These are phyloP conservation scores for Apiospora saccharicola DNA, from an alignment of 2,329 filamentous ascomycete genomes.

Conservation along the genomic window DNA sequence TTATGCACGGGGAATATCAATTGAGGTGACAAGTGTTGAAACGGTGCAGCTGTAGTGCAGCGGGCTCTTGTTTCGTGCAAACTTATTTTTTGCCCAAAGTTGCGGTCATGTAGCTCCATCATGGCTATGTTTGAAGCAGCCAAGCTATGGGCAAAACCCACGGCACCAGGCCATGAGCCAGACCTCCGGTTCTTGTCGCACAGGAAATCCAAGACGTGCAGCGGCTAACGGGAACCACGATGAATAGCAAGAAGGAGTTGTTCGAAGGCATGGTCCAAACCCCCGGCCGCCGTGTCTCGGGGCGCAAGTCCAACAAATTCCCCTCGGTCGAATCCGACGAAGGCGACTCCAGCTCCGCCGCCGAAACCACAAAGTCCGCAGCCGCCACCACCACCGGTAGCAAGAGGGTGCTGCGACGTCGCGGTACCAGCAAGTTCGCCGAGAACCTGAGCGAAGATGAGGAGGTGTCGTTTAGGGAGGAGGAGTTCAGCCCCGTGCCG, in stretches of 20 bases:
- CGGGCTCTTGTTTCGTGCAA: neutral
- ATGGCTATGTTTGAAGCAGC: neutral
- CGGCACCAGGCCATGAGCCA: neutral
- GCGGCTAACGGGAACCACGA: neutral
- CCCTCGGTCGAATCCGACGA: constrained; percentile 55
- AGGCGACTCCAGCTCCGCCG: constrained; percentile 56
- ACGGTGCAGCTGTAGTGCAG: neutral
- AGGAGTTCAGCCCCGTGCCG: constrained; percentile 39
- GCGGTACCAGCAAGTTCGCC: constrained; percentile 56
- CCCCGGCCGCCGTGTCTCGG: constrained; percentile 54
- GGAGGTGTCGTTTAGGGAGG: constrained; percentile 32
- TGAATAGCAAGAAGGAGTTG: constrained; percentile 65
- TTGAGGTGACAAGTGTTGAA: neutral
- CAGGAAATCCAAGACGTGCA: neutral
- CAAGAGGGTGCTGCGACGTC: constrained; percentile 50
- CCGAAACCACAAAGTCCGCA: constrained; percentile 42
- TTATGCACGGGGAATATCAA: neutral
- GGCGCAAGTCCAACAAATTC: constrained; percentile 57
- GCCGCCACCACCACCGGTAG: constrained; percentile 40
- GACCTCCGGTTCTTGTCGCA: neutral
- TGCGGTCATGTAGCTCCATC: neutral
- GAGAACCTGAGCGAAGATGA: constrained; percentile 55
- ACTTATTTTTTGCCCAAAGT: neutral
- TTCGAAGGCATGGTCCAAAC: constrained; percentile 69
- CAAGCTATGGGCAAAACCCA: neutral